Percentiles rank a stretch among this genome's conserved stretches.
These are phyloP conservation scores for Solanum appendiculatum DNA, from an alignment of 257 asterid species.

Conservation along the genomic window DNA sequence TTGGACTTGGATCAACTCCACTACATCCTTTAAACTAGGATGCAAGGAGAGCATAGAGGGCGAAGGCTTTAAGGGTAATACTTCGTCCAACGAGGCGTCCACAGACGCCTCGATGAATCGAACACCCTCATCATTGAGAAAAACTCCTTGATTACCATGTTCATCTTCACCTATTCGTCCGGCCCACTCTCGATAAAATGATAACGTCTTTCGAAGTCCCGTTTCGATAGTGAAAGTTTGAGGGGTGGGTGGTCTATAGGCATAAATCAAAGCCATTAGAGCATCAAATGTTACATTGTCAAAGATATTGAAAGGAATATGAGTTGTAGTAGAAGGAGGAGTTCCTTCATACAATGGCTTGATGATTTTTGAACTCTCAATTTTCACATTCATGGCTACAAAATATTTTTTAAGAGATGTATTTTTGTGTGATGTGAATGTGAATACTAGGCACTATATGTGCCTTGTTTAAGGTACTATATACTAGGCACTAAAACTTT, in stretches of 20 bases:
- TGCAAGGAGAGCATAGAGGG: constrained; percentile 43
- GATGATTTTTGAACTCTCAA: constrained; percentile 47
- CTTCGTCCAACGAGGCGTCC: constrained; percentile 33
- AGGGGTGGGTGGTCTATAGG: constrained; percentile 62
- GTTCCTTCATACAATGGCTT: constrained; percentile 49
- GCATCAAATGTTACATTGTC: constrained; percentile 53
- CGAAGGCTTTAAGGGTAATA: constrained; percentile 33
- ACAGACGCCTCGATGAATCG: constrained; percentile 63
- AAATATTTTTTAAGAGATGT: not conserved
- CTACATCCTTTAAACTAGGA: constrained; percentile 42
- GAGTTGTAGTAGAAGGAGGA: constrained; percentile 20
- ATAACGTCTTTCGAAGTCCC: constrained; percentile 51
- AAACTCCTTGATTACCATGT: constrained; percentile 26
- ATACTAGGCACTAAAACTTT: too few species aligned
- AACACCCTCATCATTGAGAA: constrained; percentile 57
- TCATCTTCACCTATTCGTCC: constrained; percentile 49
- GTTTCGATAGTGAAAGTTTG: constrained; percentile 32
- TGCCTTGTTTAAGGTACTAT: not conserved
- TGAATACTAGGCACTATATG: not conserved
- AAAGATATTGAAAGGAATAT: constrained; percentile 47
- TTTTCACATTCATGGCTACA: constrained; percentile 36
- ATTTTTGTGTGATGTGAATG: not conserved
- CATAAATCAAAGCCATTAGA: constrained; percentile 60
- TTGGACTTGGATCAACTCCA: constrained; percentile 64
- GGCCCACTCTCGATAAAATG: constrained; percentile 56